phyloP scores from a whole-genome alignment of 1,284 basidiomycete genomes.

The Heterobasidion occidentale region DNA sequence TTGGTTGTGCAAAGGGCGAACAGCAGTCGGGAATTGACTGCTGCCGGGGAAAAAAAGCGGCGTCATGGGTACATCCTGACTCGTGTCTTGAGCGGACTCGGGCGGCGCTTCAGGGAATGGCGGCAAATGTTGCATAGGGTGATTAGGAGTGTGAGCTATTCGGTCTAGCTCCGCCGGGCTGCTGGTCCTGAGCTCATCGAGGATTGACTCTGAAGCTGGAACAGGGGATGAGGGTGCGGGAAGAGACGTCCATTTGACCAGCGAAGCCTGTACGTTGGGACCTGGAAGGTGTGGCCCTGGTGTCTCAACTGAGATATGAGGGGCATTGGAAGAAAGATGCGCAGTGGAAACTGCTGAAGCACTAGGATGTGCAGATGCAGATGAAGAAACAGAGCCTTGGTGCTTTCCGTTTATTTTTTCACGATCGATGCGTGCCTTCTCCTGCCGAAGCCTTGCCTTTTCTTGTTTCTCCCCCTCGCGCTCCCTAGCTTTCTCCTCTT shows the following conservation, averaged over 20 bases:
- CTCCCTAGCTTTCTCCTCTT: background rate
- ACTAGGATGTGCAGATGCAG: background rate
- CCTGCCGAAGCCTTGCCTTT: background rate
- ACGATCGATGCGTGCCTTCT: background rate
- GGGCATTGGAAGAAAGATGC: background rate
- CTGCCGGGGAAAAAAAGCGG: constrained; percentile 24
- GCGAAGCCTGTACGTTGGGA: background rate
- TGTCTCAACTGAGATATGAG: background rate
- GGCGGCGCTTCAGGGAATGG: constrained; percentile 3
- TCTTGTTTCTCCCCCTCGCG: constrained; percentile 6
- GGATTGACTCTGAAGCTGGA: constrained; percentile 12
- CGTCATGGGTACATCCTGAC: background rate
- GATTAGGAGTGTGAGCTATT: background rate
- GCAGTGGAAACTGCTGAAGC: background rate
- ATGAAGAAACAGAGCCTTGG: background rate
- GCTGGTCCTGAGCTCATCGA: constrained; percentile 33
- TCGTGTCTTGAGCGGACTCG: background rate
- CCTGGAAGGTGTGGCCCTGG: no score
- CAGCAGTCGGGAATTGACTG: constrained; percentile 17
- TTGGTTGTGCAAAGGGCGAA: background rate
- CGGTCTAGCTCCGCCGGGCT: constrained; percentile 19
- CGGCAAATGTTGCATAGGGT: constrained; percentile 1
- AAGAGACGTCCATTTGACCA: constrained; percentile 17
- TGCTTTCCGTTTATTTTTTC: background rate
- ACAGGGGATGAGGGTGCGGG: background rate